phyloP scores from a whole-genome alignment of 805 yeast genomes.

The Candida namnaoensis region DNA sequence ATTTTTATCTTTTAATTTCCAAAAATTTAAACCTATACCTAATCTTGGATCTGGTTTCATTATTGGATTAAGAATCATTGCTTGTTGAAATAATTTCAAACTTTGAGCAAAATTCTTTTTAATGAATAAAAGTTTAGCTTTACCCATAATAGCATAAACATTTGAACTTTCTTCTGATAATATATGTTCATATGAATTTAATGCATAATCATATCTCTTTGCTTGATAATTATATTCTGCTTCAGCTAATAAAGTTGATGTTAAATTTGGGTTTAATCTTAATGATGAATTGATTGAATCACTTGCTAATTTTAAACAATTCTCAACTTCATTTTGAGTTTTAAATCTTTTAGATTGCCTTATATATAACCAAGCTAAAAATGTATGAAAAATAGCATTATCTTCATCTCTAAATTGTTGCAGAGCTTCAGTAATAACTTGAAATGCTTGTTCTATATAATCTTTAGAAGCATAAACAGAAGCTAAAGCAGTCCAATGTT shows the following conservation, averaged over 20 bases:
- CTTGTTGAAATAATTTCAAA: constrained; percentile 76
- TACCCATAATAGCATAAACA: constrained; percentile 70
- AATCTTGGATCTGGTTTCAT: constrained; percentile 87
- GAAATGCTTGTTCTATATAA: constrained; percentile 50
- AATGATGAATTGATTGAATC: constrained; percentile 38
- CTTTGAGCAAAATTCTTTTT: constrained; percentile 69
- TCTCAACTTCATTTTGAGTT: constrained; percentile 17
- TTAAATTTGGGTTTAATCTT: constrained; percentile 33
- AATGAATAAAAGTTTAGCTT: constrained; percentile 71
- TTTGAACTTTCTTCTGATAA: constrained; percentile 47
- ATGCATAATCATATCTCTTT: constrained; percentile 62
- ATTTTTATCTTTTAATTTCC: constrained; percentile 73
- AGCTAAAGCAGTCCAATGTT: constrained; percentile 82
- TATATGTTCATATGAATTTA: constrained; percentile 58
- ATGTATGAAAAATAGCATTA: constrained; percentile 48
- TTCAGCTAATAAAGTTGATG: constrained; percentile 51
- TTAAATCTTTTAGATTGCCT: constrained; percentile 27
- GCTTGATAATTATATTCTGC: constrained; percentile 55
- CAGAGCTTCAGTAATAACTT: constrained; percentile 55
- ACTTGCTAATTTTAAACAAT: constrained; percentile 31
- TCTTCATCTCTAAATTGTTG: constrained; percentile 23
- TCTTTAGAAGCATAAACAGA: constrained; percentile 65
- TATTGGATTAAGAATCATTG: constrained; percentile 66
- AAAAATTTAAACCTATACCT: constrained; percentile 91
- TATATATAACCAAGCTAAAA: constrained; percentile 67